These are phyloP conservation scores for peach (Prunus persica) DNA, from an alignment of 306 rosid genomes.

Conservation along the genomic window DNA sequence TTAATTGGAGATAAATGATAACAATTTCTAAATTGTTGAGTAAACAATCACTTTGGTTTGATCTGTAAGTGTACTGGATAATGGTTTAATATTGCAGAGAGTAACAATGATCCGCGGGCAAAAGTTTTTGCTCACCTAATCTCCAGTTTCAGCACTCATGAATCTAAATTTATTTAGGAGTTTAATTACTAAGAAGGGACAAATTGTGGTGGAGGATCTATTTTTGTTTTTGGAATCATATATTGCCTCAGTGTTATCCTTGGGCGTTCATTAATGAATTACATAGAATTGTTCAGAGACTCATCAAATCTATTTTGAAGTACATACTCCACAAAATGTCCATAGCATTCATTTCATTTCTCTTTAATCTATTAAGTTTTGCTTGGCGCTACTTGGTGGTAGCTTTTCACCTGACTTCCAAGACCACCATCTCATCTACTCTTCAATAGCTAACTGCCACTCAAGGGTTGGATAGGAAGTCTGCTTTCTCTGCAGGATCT, in stretches of 20 bases:
- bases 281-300: slow-evolving; percentile 17
- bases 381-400: slow-evolving; percentile 23
- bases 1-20: background rate
- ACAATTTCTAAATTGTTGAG: background rate
- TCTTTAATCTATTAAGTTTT: slow-evolving; percentile 17
- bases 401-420: slow-evolving; percentile 42
- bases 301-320: slow-evolving; percentile 21
- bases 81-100: background rate
- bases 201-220: slow-evolving; percentile 13
- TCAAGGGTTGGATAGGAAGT: slow-evolving; percentile 34
- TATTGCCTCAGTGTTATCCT: slow-evolving; percentile 18
- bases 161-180: background rate
- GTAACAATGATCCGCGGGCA: background rate
- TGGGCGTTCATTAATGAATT: slow-evolving; percentile 16
- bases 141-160: slow-evolving; percentile 7
- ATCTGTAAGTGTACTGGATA: background rate
- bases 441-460: slow-evolving; percentile 69
- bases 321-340: slow-evolving; percentile 2
- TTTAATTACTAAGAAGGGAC: slow-evolving; percentile 33
- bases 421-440: slow-evolving; percentile 53
- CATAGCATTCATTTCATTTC: slow-evolving; percentile 21
- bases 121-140: slow-evolving; percentile 3
- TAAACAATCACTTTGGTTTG: background rate
- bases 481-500: slow-evolving; percentile 7
- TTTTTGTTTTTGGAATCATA: slow-evolving; percentile 1